Evolutionary conservation across 116 monocot genomes (phyloP).

Genomic region (Phalaenopsis hybrid): DNA sequence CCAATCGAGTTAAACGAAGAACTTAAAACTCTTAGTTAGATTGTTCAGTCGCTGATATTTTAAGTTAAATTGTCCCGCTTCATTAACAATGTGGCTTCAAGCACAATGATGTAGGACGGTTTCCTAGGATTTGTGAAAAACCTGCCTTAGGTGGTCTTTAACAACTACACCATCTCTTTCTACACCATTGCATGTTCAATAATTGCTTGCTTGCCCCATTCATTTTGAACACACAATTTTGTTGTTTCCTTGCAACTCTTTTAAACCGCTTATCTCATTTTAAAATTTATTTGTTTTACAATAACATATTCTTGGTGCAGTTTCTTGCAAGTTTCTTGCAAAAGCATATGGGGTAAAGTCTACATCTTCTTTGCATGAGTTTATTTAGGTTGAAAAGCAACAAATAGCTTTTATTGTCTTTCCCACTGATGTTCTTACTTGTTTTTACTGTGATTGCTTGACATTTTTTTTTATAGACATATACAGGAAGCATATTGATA

Average conservation of each 20-base stretch:
- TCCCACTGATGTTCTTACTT: neutral
- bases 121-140: neutral
- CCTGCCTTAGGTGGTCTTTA: neutral
- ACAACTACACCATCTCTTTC: neutral
- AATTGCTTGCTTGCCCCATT: neutral
- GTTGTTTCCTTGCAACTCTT: neutral
- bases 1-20: neutral
- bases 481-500: conserved; percentile 95
- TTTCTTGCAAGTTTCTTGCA: neutral
- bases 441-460: neutral
- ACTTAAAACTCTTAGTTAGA: neutral
- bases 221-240: neutral
- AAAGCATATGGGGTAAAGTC: neutral
- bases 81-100: neutral
- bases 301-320: neutral
- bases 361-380: neutral
- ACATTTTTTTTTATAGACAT: conserved; percentile 56
- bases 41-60: neutral
- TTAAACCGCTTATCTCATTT: neutral
- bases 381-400: neutral
- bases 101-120: neutral
- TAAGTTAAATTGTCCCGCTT: neutral
- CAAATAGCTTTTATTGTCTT: neutral
- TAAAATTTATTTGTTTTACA: neutral
- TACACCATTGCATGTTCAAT: neutral